Evolutionary conservation across 2,329 filamentous ascomycete species (phyloP).

Genomic region (Aspergillus aculeatinus): DNA sequence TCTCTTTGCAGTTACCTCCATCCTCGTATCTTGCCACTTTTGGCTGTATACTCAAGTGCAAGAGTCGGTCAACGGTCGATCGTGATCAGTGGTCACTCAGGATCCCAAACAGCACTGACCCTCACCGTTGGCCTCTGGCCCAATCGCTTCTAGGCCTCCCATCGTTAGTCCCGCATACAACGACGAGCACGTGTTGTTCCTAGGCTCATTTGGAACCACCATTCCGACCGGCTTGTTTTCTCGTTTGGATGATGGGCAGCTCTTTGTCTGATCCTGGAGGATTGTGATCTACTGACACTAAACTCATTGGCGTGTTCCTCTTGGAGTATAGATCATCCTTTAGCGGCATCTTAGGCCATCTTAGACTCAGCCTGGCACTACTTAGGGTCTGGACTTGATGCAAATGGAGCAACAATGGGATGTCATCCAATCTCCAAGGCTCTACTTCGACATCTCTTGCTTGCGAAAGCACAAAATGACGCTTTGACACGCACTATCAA

Average conservation of each 20-base stretch:
- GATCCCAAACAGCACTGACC: background rate
- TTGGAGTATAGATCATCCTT: background rate
- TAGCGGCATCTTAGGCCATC: background rate
- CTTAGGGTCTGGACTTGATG: background rate
- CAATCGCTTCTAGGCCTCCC: background rate
- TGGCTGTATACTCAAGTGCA: background rate
- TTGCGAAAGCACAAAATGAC: background rate
- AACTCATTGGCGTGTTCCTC: background rate
- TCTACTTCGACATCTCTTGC: background rate
- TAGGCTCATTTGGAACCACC: background rate
- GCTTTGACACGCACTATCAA: background rate
- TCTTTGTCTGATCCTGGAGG: conserved; percentile 2
- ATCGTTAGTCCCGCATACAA: conserved; percentile 20
- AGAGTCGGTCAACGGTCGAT: background rate
- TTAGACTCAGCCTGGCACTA: background rate
- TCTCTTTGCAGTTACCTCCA: background rate
- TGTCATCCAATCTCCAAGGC: background rate
- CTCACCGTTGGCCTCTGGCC: background rate
- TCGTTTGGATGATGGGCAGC: background rate
- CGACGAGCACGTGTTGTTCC: conserved; percentile 22
- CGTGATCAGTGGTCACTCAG: background rate
- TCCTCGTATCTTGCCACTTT: background rate
- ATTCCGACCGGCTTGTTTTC: background rate
- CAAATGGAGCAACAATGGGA: background rate
- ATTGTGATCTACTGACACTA: background rate